Evolutionary conservation across 768 basidiomycete species (phyloP).

Genomic region (Auricularia sp.): DNA sequence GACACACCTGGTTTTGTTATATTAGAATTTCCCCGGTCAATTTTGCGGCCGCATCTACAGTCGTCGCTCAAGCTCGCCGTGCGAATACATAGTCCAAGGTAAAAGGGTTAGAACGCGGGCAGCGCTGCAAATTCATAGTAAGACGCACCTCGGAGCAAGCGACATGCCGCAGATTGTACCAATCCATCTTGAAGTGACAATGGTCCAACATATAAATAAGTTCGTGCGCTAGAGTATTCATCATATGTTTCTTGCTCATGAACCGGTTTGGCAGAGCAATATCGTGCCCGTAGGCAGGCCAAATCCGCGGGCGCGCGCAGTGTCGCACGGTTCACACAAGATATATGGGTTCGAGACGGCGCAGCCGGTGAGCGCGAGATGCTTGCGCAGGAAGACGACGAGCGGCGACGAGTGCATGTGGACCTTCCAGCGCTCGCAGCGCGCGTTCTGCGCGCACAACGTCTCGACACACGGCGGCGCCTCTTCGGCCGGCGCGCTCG

Average conservation of each 20-base stretch:
- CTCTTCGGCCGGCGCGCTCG: background rate
- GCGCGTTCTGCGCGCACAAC: background rate
- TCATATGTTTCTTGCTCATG: slow-evolving; percentile 76
- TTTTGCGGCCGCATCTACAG: slow-evolving; percentile 77
- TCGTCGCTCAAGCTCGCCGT: slow-evolving; percentile 92
- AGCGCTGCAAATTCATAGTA: background rate
- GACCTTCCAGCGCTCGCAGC: background rate
- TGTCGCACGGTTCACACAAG: slow-evolving; percentile 77
- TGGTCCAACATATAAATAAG: slow-evolving; percentile 94
- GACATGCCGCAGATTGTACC: slow-evolving; percentile 83
- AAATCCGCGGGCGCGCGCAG: slow-evolving; percentile 70
- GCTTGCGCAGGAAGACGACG: slow-evolving; percentile 86
- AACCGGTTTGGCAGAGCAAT: slow-evolving; percentile 77
- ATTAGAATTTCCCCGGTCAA: slow-evolving; percentile 61
- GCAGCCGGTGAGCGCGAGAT: slow-evolving; percentile 65
- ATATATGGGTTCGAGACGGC: slow-evolving; percentile 63
- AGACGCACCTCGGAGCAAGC: slow-evolving; percentile 87
- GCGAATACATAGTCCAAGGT: slow-evolving; percentile 55
- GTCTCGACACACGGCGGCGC: background rate
- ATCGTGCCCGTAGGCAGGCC: slow-evolving; percentile 67
- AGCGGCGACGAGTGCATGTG: slow-evolving; percentile 38
- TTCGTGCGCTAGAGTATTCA: slow-evolving; percentile 88
- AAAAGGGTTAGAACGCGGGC: background rate
- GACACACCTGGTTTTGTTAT: slow-evolving; percentile 84
- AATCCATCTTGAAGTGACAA: slow-evolving; percentile 88